Evolutionary conservation across 73 alveolate genomes (phyloP), one percentile per base, ranked within the genome.

Genomic region (Paraurostyla sp.): DNA sequence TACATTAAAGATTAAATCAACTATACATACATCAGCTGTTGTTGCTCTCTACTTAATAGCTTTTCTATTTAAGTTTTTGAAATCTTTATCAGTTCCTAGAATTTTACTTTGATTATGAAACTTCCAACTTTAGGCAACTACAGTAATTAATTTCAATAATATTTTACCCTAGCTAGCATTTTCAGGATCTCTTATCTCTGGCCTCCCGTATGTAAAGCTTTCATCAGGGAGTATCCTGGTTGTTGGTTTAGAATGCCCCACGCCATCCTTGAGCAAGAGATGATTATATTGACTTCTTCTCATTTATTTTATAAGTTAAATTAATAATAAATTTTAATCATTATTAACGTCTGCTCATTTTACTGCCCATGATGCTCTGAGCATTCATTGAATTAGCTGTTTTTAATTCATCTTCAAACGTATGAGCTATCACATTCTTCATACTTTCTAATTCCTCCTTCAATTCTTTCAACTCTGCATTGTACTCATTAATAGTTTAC

Each of bases 191-290:
- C 94, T 76, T 27, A 27, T 23, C 23, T 75, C 89, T 62, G 88
- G 87, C 62, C 60, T 91, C 9, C 96, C 96, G 50, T 87, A 91
- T 0, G 82, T 40, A 51, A 62, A 83, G 48, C 41, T 48, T 22
- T 42, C 36, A 18, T 59, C 76, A 18, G 95, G 95, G 13, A 89
- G 51, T 22, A 29, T 73, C 6, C 85, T 30, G 23, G 85, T 83
- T 0, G 84, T 35, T 20, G 95, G 92, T 29, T 83, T 89, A 11
- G 90, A 16, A 52, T 36, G 45, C 20, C 95, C 95, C 3, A 89
- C 90, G 68, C 68, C 92, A 33, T 83, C 95, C 89, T 80, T 91
- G 35, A 71, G 50, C 23, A 91, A 52, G 13, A 91, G 52, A 42
- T 81, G 76, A 69, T 91, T 91, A 89, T 81, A 76, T 50, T 42